Evolutionary conservation across 495 filamentous ascomycete genomes (phyloP).

Genomic region (Penicillium crystallinum): DNA sequence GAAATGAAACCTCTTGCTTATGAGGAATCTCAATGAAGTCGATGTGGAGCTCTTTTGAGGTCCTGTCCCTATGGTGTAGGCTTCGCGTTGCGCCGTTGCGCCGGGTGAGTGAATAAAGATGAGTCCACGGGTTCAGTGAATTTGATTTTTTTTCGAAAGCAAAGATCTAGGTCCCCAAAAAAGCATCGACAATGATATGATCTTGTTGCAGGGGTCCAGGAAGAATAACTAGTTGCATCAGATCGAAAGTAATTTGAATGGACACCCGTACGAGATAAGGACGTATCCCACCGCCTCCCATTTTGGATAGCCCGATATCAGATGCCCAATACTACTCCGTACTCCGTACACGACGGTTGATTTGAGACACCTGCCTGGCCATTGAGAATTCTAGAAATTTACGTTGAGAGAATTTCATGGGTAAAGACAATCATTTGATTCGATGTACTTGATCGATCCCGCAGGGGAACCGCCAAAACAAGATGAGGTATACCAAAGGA

Average conservation of each 20-base stretch:
- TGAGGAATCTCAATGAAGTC: background rate
- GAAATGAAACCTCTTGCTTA: background rate
- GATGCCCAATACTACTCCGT: no score
- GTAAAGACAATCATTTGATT: no score
- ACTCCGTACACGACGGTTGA: no score
- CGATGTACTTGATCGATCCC: no score
- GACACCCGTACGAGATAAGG: slow-evolving; percentile 5
- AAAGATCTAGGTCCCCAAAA: background rate
- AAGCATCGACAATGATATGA: background rate
- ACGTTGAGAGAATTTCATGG: no score
- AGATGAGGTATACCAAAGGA: background rate
- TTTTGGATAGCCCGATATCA: background rate
- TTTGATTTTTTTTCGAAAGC: background rate
- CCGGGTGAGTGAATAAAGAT: background rate
- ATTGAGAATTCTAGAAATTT: no score
- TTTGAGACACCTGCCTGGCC: no score
- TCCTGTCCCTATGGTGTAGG: background rate
- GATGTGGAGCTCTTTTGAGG: background rate
- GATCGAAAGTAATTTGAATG: background rate
- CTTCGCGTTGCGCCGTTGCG: slow-evolving; percentile 1
- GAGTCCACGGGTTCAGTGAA: background rate
- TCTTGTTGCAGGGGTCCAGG: background rate
- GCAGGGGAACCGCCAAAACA: no score
- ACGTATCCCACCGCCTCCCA: slow-evolving; percentile 5
- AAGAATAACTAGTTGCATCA: background rate